Percentiles rank a stretch among this genome's conserved stretches.
Conservation (phyloP, 441 rosid genomes). For the Jatropha podagrica region DNA sequence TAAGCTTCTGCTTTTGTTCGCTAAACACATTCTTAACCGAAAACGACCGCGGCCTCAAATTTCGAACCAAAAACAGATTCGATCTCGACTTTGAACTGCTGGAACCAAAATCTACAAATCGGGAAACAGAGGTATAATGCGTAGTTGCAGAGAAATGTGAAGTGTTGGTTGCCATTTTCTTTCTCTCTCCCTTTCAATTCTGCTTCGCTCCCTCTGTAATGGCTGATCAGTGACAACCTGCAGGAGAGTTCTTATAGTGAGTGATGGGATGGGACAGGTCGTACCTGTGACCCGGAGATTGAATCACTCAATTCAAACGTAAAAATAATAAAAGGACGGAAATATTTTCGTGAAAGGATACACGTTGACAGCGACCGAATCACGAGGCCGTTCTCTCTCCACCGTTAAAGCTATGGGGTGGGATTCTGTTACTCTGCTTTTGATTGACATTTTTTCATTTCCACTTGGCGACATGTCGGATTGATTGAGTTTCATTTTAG, state of each 20-base stretch:
- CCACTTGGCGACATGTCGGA: neutral
- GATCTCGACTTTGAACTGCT: constrained; percentile 32
- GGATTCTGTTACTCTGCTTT: neutral
- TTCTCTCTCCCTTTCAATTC: constrained; percentile 4
- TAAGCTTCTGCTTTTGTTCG: constrained; percentile 40
- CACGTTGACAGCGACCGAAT: constrained; percentile 6
- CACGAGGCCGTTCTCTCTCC: constrained; percentile 17
- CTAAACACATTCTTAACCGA: constrained; percentile 47
- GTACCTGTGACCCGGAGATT: no score
- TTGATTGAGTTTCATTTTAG: no score
- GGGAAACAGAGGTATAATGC: constrained; percentile 36
- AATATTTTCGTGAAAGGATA: neutral
- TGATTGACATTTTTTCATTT: neutral
- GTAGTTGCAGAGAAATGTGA: constrained; percentile 36
- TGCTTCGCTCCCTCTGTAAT: neutral
- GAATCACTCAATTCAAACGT: neutral
- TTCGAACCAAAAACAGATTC: constrained; percentile 40
- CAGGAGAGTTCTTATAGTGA: neutral
- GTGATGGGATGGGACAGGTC: neutral
- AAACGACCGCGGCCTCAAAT: constrained; percentile 31
- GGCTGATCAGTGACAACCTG: neutral
- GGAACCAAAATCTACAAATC: constrained; percentile 30
- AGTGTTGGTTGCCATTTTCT: constrained; percentile 32
- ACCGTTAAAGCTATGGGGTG: neutral
- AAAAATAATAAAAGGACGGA: neutral